Base-by-base conservation (phyloP, 495 filamentous ascomycete species). In the Talaromyces proteolyticus region DNA sequence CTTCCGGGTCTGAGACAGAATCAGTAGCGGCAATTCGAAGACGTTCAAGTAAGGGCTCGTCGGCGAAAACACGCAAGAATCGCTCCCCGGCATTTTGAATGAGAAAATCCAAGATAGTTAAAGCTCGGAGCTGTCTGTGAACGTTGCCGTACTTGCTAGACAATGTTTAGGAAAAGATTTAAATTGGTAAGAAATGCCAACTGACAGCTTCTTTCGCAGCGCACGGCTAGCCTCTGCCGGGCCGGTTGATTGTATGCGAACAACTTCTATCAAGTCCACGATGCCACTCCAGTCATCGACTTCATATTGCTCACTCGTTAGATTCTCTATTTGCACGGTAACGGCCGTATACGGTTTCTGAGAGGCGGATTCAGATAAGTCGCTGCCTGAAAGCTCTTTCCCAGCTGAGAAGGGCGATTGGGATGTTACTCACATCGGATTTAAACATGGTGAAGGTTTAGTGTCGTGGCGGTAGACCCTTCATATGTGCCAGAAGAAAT, bases 281-380 rank as follows among this genome's bases (percentile, higher is more conserved):
- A 99, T 89, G 12, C 94, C 94, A 54, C 88, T 84, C 25, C 91
- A 76, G 58, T 97, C 94, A 65, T 97, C 86, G 54, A 92, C 85
- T 47, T 92, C 87, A 68, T 88, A 91, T 57, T 86, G 76, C 67
- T 96, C 91, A 63, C 88, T 86, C 10, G 91, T 96, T 47, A 97
- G 79, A 40, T 84, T 81, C 62, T 97, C 92, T 53, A 99, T 84
- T 47, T 88, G 87, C n/a, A 95, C 94, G 18, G 92, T 94, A 53
- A 97, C 82, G 8, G 94, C 89, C 49, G 94, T 85, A 65, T 90
- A 97, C 0, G 94, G 91, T 68, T 97, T 96, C 74, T 89, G 88
- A 85, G 42, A 26, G 17, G 12, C 22, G 6, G 3, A 49, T 47
- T 20, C 29, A 26, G 18, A 45, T 20, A n/a, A 34, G 16, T 44